Evolutionary conservation across 1,284 basidiomycete species (phyloP), one percentile per base, ranked within the genome.

Genomic region (Naganishia sp.): DNA sequence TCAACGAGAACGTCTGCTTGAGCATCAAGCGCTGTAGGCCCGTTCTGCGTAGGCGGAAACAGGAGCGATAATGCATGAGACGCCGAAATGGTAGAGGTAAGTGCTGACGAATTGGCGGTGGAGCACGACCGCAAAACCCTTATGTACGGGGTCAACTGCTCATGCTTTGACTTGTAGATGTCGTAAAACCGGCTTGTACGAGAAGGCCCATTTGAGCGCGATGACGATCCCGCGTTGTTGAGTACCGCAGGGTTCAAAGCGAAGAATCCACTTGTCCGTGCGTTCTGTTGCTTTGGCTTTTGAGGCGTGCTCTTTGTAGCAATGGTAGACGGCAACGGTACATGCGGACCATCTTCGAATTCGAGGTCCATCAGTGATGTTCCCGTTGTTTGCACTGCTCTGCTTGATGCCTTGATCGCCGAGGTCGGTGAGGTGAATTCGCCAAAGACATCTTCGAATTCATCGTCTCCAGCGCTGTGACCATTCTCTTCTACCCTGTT

Each of bases 361-460:
- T 77, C 80, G 67, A 82, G 79, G 63, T 80, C 79, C 54, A 81
- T 69, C 50, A 81, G 69, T 39, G 72, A 78, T 18, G 72, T 70
- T 58, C 76, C 75, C 31, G 66, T 7, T 31, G 53, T 53, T 15
- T 63, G 43, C 35, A 3, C 35, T 5, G 35, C 35, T 39, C 13
- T 39, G 10, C 10, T 39, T n/a, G 23, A 32, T 4, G 50, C 55
- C 49, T 66, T 68, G 6, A 46, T 46, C 21, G 52, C 23, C 35
- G 51, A 28, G 11, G 85, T 39, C 82, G 83, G 7, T 39, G 55
- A 70, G 52, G 84, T 75, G 50, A 86, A 95, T 75, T 95, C 93
- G 0, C 93, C 94, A 81, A 97, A 98, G 45, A 94, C 94, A 70
- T 95, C 91, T 66, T 92, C 86, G 50, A 81, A 73, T 45, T 77